These are phyloP conservation scores for Aspergillus affinis DNA, from an alignment of 495 filamentous ascomycete genomes.

Conservation along the genomic window DNA sequence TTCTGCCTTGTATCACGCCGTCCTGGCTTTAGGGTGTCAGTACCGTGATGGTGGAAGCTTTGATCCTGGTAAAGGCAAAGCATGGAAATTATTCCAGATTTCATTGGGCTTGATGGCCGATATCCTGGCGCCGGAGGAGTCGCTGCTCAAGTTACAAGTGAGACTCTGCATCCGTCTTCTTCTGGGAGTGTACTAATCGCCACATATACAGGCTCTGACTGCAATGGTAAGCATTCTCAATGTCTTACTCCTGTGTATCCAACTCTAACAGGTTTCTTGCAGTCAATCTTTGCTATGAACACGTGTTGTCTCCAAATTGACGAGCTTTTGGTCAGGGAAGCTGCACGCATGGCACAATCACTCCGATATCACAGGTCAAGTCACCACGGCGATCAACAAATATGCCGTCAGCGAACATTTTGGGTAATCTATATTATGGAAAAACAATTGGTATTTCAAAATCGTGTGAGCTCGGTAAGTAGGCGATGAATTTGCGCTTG, in stretches of 20 bases:
- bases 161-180: not conserved
- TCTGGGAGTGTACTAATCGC: not conserved
- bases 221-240: constrained; percentile 6
- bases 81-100: constrained; percentile 34
- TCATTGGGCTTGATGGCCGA: constrained; percentile 27
- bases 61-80: constrained; percentile 31
- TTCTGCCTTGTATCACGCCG: constrained; percentile 34
- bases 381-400: constrained; percentile 9
- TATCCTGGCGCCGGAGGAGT: constrained; percentile 22
- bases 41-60: constrained; percentile 32
- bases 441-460: constrained; percentile 30
- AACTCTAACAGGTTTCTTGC: not conserved
- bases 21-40: constrained; percentile 39
- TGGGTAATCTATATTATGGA: constrained; percentile 40
- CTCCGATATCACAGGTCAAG: constrained; percentile 25
- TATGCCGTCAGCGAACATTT: constrained; percentile 27
- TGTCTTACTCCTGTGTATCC: not conserved
- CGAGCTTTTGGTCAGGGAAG: constrained; percentile 31
- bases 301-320: constrained; percentile 35
- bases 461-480: constrained; percentile 32
- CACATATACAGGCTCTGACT: constrained; percentile 2
- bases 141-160: constrained; percentile 26
- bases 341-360: constrained; percentile 28
- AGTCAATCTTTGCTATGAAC: constrained; percentile 31
- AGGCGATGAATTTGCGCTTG: not conserved